These are phyloP conservation scores for Urochloa ruziziensis DNA, from an alignment of 176 grass and related monocot genomes.

Conservation along the genomic window DNA sequence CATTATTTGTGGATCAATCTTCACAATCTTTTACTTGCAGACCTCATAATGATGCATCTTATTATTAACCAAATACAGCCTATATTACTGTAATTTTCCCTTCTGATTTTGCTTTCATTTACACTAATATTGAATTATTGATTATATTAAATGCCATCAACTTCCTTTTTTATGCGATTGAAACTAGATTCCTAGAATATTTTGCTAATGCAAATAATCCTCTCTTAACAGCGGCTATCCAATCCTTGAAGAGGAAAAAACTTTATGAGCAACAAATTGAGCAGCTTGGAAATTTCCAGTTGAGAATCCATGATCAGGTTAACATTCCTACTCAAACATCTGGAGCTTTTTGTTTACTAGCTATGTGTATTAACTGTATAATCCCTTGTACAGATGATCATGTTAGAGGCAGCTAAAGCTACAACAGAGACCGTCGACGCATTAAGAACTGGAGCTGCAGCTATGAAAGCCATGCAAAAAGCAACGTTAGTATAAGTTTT, in stretches of 20 bases:
- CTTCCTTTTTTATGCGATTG: background rate
- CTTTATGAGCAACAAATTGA: constrained; percentile 84
- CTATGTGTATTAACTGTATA: background rate
- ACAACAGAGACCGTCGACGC: constrained; percentile 84
- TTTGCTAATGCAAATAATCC: background rate
- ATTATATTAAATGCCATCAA: background rate
- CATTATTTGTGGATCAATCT: background rate
- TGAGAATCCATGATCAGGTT: constrained; percentile 89
- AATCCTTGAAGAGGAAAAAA: constrained; percentile 79
- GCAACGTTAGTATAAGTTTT: constrained; percentile 56
- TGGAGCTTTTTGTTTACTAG: background rate
- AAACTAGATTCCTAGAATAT: background rate
- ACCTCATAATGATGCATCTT: background rate
- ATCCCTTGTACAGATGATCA: constrained; percentile 54
- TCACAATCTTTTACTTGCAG: background rate
- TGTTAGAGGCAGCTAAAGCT: constrained; percentile 81
- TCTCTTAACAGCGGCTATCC: constrained; percentile 56
- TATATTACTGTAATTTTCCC: background rate
- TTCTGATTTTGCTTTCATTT: background rate
- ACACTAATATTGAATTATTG: background rate
- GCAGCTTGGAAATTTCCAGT: constrained; percentile 78
- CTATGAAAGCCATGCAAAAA: constrained; percentile 90
- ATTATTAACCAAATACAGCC: background rate
- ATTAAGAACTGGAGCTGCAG: constrained; percentile 72
- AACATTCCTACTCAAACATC: background rate